phyloP scores from a whole-genome alignment of 768 basidiomycete species.

The Coprinellus micaceus region DNA sequence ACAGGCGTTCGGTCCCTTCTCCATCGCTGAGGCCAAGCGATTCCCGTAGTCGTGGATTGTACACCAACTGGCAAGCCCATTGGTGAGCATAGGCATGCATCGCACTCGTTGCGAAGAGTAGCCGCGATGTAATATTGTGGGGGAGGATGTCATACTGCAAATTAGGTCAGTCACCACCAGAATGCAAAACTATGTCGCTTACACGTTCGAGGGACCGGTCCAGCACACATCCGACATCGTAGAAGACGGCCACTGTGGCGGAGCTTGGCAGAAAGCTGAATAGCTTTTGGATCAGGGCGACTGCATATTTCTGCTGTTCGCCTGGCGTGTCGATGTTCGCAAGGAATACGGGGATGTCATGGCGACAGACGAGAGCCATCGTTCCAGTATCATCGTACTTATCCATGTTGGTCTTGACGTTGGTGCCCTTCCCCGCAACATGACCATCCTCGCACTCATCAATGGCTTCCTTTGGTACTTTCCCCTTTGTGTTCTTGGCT shows the following conservation, averaged over 20 bases:
- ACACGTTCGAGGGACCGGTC: constrained; percentile 19
- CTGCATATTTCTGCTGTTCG: constrained; percentile 6
- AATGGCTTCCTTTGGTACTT: constrained; percentile 4
- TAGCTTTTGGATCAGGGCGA: constrained; percentile 24
- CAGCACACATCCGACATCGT: constrained; percentile 29
- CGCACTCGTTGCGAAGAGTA: constrained; percentile 25
- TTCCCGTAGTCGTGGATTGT: constrained; percentile 26
- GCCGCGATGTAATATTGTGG: constrained; percentile 10
- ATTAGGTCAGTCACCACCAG: constrained; percentile 4
- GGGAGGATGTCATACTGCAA: constrained; percentile 23
- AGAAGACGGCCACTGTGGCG: constrained; percentile 15
- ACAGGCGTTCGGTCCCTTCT: constrained; percentile 32
- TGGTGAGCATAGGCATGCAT: constrained; percentile 26
- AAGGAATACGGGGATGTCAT: constrained; percentile 28
- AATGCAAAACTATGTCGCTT: background rate
- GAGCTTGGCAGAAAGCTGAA: constrained; percentile 22
- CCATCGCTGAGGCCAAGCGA: constrained; percentile 33
- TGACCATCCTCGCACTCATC: constrained; percentile 2
- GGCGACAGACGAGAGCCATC: constrained; percentile 9
- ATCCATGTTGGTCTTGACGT: constrained; percentile 1
- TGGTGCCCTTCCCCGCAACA: constrained; percentile 2
- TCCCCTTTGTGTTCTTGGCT: background rate
- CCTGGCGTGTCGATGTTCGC: constrained; percentile 24
- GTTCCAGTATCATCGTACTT: background rate
- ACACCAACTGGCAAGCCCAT: constrained; percentile 18